Conservation (phyloP, 2,329 filamentous ascomycete species). For the Tolypocladium endophyticum region DNA sequence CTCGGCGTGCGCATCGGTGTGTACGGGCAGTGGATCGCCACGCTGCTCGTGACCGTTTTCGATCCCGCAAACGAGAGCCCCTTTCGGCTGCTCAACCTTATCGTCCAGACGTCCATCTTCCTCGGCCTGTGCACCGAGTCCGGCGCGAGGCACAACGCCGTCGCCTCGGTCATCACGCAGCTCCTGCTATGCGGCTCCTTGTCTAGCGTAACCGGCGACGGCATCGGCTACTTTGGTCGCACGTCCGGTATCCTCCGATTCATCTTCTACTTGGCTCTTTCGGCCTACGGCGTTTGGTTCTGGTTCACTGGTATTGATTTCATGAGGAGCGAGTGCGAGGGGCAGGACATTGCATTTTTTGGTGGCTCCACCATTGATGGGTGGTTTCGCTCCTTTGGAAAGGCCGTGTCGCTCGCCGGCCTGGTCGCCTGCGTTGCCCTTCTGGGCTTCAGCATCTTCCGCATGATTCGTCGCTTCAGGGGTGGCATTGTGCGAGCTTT, state of each 20-base stretch:
- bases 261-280: slow-evolving; percentile 11
- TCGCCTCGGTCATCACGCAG: slow-evolving; percentile 13
- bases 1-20: slow-evolving; percentile 14
- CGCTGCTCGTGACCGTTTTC: slow-evolving; percentile 12
- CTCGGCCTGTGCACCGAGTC: slow-evolving; percentile 16
- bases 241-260: slow-evolving; percentile 11
- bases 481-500: slow-evolving; percentile 4
- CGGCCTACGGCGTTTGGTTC: slow-evolving; percentile 13
- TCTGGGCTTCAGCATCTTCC: slow-evolving; percentile 1
- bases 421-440: slow-evolving; percentile 7
- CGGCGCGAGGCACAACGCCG: slow-evolving; percentile 4
- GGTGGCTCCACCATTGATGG: slow-evolving; percentile 6
- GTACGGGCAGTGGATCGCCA: slow-evolving; percentile 14
- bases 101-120: slow-evolving; percentile 16
- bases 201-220: slow-evolving; percentile 14
- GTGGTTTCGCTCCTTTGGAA: slow-evolving; percentile 9
- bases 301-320: slow-evolving; percentile 11
- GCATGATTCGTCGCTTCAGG: slow-evolving; percentile 3
- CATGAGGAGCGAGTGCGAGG: slow-evolving; percentile 4
- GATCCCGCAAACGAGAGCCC: slow-evolving; percentile 9
- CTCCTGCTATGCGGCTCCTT: slow-evolving; percentile 14
- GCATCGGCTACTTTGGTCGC: slow-evolving; percentile 9
- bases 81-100: slow-evolving; percentile 17
- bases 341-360: slow-evolving; percentile 9
- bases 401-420: slow-evolving; percentile 6